Evolutionary conservation across 2,329 filamentous ascomycete species (phyloP).

Genomic region (Penicillium sp.): DNA sequence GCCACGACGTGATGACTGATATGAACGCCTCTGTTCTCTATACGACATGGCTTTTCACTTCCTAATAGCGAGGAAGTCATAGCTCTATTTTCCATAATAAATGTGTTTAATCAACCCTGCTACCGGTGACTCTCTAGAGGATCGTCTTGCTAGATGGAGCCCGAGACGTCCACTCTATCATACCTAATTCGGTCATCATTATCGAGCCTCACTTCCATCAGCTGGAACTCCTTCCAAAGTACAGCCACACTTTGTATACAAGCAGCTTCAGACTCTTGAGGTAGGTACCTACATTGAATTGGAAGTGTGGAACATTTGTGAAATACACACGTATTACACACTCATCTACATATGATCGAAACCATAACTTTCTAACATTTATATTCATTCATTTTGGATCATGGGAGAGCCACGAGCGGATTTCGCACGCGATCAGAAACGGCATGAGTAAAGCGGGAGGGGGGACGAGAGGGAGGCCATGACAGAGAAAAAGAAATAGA

Average conservation of each 20-base stretch:
- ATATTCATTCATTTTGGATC: conserved; percentile 28
- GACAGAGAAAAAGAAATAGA: conserved; percentile 26
- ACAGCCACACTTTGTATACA: background rate
- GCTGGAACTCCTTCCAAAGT: no score
- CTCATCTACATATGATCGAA: background rate
- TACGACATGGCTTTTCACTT: background rate
- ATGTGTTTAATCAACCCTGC: background rate
- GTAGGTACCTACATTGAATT: background rate
- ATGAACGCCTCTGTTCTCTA: conserved; percentile 15
- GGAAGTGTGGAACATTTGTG: no score
- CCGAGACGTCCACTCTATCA: background rate
- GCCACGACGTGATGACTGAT: conserved; percentile 24
- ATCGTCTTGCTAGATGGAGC: background rate
- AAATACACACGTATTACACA: background rate
- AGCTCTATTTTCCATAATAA: background rate
- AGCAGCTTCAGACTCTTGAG: no score
- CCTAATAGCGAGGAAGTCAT: background rate
- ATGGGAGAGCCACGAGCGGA: conserved; percentile 18
- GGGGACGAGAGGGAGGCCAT: conserved; percentile 13
- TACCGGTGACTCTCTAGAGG: background rate
- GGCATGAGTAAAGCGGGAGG: conserved; percentile 17
- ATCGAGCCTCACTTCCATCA: background rate
- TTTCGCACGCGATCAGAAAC: conserved; percentile 20
- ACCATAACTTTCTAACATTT: conserved; percentile 22
- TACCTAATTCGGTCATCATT: background rate